Evolutionary conservation across 768 basidiomycete genomes (phyloP).

Genomic region (Trametes elegans): DNA sequence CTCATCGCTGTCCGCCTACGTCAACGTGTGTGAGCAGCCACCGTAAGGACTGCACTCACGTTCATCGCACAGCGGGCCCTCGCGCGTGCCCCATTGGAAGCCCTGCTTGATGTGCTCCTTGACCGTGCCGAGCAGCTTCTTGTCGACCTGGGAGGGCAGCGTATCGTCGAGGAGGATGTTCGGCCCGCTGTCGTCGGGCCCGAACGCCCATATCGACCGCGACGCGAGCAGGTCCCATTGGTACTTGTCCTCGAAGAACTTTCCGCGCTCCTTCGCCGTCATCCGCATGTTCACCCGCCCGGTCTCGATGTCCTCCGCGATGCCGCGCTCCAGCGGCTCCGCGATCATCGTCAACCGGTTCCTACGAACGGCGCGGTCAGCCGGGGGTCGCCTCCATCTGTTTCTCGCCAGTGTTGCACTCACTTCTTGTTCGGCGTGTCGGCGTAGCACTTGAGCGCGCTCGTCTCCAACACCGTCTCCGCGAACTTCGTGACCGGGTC

Average conservation of each 20-base stretch:
- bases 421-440: constrained; percentile 99
- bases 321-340: constrained; percentile 92
- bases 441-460: constrained; percentile 97
- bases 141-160: constrained; percentile 91
- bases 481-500: constrained; percentile 98
- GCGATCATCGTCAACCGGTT: constrained; percentile 99
- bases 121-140: constrained; percentile 84
- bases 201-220: constrained; percentile 99
- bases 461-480: constrained; percentile 97
- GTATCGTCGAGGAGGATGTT: constrained; percentile 96
- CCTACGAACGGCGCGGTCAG: constrained; percentile 41
- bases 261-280: constrained; percentile 92
- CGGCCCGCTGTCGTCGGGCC: constrained; percentile 92
- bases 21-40: not conserved
- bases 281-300: constrained; percentile 93
- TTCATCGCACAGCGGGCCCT: constrained; percentile 97
- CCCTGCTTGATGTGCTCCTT: constrained; percentile 98
- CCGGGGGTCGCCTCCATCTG: too few relatives aligned
- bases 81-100: constrained; percentile 98
- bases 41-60: constrained; percentile 58
- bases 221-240: constrained; percentile 98
- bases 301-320: constrained; percentile 94
- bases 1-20: constrained; percentile 72
- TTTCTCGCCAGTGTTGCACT: constrained; percentile 27
- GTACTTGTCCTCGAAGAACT: constrained; percentile 95